Conservation (phyloP, 257 asterid genomes). For the Scutellaria galericulata region DNA sequence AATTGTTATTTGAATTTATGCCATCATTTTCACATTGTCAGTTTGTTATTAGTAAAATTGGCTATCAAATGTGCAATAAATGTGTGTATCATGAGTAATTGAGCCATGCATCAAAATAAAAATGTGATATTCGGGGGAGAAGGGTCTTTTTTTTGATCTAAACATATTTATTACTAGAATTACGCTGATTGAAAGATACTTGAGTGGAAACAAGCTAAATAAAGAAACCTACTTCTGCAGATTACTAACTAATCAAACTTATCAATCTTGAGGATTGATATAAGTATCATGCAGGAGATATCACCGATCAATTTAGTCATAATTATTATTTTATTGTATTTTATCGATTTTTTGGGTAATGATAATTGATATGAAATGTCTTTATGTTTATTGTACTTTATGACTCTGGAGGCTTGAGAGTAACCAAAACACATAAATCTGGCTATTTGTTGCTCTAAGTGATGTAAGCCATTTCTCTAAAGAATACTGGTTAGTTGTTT, state of each 20-base stretch:
- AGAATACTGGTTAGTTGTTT: constrained; percentile 12
- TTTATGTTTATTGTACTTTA: constrained; percentile 10
- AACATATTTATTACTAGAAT: constrained; percentile 16
- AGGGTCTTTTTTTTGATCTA: background rate
- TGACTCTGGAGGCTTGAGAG: constrained; percentile 24
- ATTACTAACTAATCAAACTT: constrained; percentile 12
- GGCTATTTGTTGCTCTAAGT: constrained; percentile 14
- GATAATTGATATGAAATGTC: background rate
- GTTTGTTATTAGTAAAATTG: constrained; percentile 7
- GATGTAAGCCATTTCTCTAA: constrained; percentile 20
- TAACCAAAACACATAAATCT: constrained; percentile 15
- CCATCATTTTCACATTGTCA: constrained; percentile 8
- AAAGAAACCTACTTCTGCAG: background rate
- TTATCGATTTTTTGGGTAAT: background rate
- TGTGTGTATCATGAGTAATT: background rate
- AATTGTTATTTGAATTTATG: constrained; percentile 21
- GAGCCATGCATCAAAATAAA: constrained; percentile 6
- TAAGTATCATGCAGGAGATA: background rate
- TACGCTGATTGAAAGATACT: constrained; percentile 9
- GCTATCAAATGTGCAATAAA: background rate
- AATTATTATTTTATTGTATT: background rate
- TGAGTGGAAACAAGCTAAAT: constrained; percentile 8
- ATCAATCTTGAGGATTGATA: constrained; percentile 5
- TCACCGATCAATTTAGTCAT: background rate
- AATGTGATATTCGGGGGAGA: constrained; percentile 6